Percentiles rank a stretch among this genome's conserved stretches.
Evolutionary conservation across 2,329 filamentous ascomycete species (phyloP).

Genomic region (Immersiporthe knoxdaviesiana): DNA sequence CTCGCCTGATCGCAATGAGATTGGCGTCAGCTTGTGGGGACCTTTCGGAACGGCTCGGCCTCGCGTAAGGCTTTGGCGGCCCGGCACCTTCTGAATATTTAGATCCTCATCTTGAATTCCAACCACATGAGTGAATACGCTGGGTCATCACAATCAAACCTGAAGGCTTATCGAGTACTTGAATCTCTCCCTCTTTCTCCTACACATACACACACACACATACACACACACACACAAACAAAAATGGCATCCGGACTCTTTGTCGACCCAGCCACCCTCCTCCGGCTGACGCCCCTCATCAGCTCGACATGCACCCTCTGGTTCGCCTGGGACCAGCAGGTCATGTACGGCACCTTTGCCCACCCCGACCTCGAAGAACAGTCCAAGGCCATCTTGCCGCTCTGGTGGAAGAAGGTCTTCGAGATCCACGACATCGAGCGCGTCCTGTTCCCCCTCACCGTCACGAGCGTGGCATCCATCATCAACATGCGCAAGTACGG

Average conservation of each 20-base stretch:
- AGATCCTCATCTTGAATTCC: too few relatives aligned
- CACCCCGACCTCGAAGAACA: conserved; percentile 20
- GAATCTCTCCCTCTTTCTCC: too few relatives aligned
- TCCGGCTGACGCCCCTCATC: conserved; percentile 38
- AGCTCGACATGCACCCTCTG: conserved; percentile 37
- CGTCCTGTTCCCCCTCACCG: conserved; percentile 36
- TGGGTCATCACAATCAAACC: not conserved
- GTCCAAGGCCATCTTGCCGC: conserved; percentile 32
- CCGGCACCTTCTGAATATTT: not conserved
- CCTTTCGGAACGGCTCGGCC: not conserved
- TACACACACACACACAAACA: too few relatives aligned
- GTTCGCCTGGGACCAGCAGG: conserved; percentile 35
- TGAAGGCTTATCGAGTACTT: not conserved
- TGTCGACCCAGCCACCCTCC: conserved; percentile 31
- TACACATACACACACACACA: too few relatives aligned
- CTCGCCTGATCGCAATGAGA: not conserved
- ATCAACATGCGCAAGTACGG: conserved; percentile 34
- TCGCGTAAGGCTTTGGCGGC: not conserved
- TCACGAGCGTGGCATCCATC: conserved; percentile 36
- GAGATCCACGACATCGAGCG: conserved; percentile 26
- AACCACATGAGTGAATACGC: not conserved
- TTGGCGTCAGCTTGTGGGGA: not conserved
- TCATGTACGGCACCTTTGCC: conserved; percentile 29
- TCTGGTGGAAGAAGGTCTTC: conserved; percentile 36
- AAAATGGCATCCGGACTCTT: conserved; percentile 32